These are phyloP conservation scores for Elsinoe australis DNA, from an alignment of 2,329 filamentous ascomycete genomes.

Conservation along the genomic window DNA sequence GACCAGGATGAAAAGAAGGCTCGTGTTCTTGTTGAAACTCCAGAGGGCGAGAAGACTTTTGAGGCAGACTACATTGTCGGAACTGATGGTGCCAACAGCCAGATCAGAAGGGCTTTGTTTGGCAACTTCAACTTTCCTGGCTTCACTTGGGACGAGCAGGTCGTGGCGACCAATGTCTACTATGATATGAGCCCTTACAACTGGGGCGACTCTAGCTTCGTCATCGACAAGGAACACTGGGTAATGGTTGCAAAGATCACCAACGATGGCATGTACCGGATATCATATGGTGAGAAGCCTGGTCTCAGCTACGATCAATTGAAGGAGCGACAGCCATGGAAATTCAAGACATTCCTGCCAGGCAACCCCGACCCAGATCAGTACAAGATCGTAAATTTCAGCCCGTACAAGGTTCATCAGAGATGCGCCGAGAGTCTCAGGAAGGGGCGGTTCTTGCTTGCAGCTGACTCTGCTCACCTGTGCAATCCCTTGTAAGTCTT, in stretches of 20 bases:
- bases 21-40: slow-evolving; percentile 21
- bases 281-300: slow-evolving; percentile 34
- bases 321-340: slow-evolving; percentile 21
- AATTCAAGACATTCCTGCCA: slow-evolving; percentile 23
- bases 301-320: slow-evolving; percentile 24
- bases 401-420: slow-evolving; percentile 37
- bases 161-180: slow-evolving; percentile 33
- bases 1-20: slow-evolving; percentile 23
- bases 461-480: slow-evolving; percentile 35
- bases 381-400: slow-evolving; percentile 31
- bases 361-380: slow-evolving; percentile 21
- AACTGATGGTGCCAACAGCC: slow-evolving; percentile 21
- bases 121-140: slow-evolving; percentile 22
- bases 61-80: slow-evolving; percentile 21
- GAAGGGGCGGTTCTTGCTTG: slow-evolving; percentile 28
- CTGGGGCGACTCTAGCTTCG: slow-evolving; percentile 17
- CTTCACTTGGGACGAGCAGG: slow-evolving; percentile 25
- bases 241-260: slow-evolving; percentile 24
- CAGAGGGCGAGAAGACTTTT: slow-evolving; percentile 19
- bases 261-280: slow-evolving; percentile 34
- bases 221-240: slow-evolving; percentile 27
- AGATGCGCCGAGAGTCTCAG: slow-evolving; percentile 28
- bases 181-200: slow-evolving; percentile 14
- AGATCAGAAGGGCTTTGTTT: slow-evolving; percentile 21
- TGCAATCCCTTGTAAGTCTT: slow-evolving; percentile 23